Base-by-base conservation (phyloP, 1,139 yeast genomes). In the Lodderomyces theae region DNA sequence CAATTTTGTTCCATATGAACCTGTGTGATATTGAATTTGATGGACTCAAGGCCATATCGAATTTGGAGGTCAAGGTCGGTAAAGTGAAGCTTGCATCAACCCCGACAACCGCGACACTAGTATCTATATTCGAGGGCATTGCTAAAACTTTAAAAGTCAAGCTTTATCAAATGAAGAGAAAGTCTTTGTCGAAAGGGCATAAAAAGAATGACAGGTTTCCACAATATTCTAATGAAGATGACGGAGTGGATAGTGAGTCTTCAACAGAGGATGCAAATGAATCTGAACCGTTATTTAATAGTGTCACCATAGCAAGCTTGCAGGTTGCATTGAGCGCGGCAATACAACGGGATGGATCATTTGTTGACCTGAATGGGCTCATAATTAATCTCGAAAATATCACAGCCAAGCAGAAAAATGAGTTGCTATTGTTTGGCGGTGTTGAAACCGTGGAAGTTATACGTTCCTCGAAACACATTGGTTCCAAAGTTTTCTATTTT, bases 41-140 rank as follows among this genome's bases (percentile, higher is more conserved):
- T 47, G 86, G 86, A 0, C 52, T 81, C 5, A 64, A 72, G 19
- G 57, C 62, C 1, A 55, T 82, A 1, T 69, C 73, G 9, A 70
- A 81, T 47, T 51, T 84, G 29, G 64, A 60, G 5, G 52, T 81
- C 3, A 64, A 69, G 3, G 53, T 82, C 3, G 82, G 73, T 12
- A 53, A 60, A 5, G 52, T 82, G 1, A 66, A 63, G 23, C 41
- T 80, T 1, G 72, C 86, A 0, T 53, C 60, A 4, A 57, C 57
- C 2, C 75, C 75, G 0, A 48, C 67, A 15, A 46, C 61, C 0
- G 75, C 76, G 1, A 62, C 72, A 0, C 48, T 62, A 2, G 49
- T 60, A 1, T 51, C 69, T 0, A 49, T 69, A 2, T 49, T 70
- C 23, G 53, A 58, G 34, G 66, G 66, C 2, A 55, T 72, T 2